phyloP scores from a whole-genome alignment of 2,329 filamentous ascomycete genomes.

The Juglanconis oblonga region DNA sequence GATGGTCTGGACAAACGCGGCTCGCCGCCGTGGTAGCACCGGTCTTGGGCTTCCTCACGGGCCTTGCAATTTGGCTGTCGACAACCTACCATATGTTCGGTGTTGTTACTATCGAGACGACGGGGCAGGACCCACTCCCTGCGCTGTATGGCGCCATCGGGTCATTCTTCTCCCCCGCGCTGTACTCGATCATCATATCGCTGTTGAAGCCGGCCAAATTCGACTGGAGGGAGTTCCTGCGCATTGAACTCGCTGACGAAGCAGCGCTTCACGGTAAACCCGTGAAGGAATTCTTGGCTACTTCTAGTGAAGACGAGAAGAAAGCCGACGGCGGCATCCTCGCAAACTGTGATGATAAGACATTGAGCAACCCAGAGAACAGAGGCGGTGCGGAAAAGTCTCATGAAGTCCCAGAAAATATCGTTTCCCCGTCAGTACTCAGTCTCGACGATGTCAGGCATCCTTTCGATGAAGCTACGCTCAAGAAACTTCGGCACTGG shows the following conservation, averaged over 20 bases:
- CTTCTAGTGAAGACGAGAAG: slow-evolving; percentile 1
- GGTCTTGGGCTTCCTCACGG: slow-evolving; percentile 40
- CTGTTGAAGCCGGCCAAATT: slow-evolving; percentile 32
- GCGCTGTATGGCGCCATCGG: slow-evolving; percentile 42
- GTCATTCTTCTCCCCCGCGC: slow-evolving; percentile 42
- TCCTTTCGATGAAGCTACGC: slow-evolving; percentile 36
- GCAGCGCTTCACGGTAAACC: slow-evolving; percentile 21
- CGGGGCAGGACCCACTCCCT: slow-evolving; percentile 35
- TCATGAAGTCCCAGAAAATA: background rate
- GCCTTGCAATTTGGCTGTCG: slow-evolving; percentile 42
- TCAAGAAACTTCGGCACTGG: slow-evolving; percentile 34
- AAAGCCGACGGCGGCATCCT: background rate
- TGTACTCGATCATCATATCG: slow-evolving; percentile 45
- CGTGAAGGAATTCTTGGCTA: background rate
- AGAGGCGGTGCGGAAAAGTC: background rate
- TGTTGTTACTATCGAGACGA: slow-evolving; percentile 37
- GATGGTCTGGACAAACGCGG: slow-evolving; percentile 43
- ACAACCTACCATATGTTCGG: slow-evolving; percentile 37
- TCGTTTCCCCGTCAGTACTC: slow-evolving; percentile 4
- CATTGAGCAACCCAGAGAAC: background rate
- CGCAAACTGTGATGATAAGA: background rate
- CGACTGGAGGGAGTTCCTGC: slow-evolving; percentile 38
- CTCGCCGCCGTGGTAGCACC: slow-evolving; percentile 33
- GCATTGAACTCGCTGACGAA: slow-evolving; percentile 44
- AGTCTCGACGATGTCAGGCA: slow-evolving; percentile 39